These are phyloP conservation scores for Bipolaris victoriae DNA, from an alignment of 2,329 filamentous ascomycete genomes.

Conservation along the genomic window DNA sequence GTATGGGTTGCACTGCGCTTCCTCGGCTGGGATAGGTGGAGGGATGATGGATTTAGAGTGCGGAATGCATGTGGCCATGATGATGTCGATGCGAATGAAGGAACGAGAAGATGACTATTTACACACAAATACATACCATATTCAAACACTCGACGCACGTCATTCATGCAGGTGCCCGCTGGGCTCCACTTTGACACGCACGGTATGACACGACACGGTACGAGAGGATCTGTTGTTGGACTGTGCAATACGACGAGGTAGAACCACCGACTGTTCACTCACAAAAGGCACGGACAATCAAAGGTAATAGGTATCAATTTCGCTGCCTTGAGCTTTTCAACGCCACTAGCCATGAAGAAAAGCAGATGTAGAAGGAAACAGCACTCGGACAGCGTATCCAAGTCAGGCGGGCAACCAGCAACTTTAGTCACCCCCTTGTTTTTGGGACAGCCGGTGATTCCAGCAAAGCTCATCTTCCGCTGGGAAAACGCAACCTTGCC, in stretches of 20 bases:
- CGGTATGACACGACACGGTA: not conserved
- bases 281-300: not conserved
- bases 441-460: not conserved
- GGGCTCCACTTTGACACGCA: not conserved
- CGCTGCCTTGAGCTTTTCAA: slow-evolving; percentile 14
- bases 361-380: slow-evolving; percentile 1
- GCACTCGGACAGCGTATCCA: slow-evolving; percentile 6
- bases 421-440: not conserved
- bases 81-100: slow-evolving; percentile 6
- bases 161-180: not conserved
- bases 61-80: not conserved
- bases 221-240: not conserved
- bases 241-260: not conserved
- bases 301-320: slow-evolving; percentile 16
- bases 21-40: not conserved
- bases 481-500: not conserved
- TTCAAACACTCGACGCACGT: slow-evolving; percentile 6
- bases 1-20: not conserved
- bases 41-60: not conserved
- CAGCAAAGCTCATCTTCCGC: not conserved
- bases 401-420: slow-evolving; percentile 1
- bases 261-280: no score
- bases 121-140: slow-evolving; percentile 2
- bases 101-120: slow-evolving; percentile 1
- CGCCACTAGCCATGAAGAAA: slow-evolving; percentile 15